Conservation (phyloP, 2,329 filamentous ascomycete genomes). For the Fusarium hostae region DNA sequence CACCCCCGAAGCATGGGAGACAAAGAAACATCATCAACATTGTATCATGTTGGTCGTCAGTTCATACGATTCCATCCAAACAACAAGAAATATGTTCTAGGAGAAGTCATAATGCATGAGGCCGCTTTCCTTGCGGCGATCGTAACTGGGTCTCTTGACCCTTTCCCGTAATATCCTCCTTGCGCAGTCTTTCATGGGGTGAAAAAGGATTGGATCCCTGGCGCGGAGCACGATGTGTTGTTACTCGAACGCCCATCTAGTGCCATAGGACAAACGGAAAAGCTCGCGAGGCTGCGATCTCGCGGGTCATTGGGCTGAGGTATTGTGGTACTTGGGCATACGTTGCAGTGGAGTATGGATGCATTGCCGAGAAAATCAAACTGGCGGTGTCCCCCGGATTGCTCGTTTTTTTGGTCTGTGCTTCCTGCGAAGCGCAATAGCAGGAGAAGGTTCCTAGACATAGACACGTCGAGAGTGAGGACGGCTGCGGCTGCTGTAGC, state of each 20-base stretch:
- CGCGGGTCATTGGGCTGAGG: constrained; percentile 21
- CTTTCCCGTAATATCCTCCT: neutral
- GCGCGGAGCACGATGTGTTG: constrained; percentile 6
- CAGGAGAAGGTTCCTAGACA: constrained; percentile 48
- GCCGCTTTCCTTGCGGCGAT: constrained; percentile 18
- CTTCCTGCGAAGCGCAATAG: neutral
- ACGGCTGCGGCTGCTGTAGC: constrained; percentile 58
- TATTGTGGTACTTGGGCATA: constrained; percentile 29
- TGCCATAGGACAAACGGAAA: constrained; percentile 13
- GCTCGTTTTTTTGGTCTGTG: constrained; percentile 5
- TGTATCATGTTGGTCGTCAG: constrained; percentile 22
- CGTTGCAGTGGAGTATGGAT: constrained; percentile 12
- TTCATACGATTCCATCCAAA: constrained; percentile 15
- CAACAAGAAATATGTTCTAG: constrained; percentile 17
- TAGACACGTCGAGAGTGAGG: constrained; percentile 62
- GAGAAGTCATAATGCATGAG: constrained; percentile 32
- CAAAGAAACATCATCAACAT: constrained; percentile 30
- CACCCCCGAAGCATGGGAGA: constrained; percentile 1
- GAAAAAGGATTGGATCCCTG: neutral
- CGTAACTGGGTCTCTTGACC: constrained; percentile 4
- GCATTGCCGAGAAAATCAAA: neutral
- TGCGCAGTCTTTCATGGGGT: neutral
- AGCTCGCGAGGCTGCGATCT: constrained; percentile 15
- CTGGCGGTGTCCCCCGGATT: neutral
- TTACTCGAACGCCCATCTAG: constrained; percentile 9